Percentiles rank a stretch among this genome's conserved stretches.
Evolutionary conservation across 2,329 filamentous ascomycete genomes (phyloP).

Genomic region (Colletotrichum sublineola): DNA sequence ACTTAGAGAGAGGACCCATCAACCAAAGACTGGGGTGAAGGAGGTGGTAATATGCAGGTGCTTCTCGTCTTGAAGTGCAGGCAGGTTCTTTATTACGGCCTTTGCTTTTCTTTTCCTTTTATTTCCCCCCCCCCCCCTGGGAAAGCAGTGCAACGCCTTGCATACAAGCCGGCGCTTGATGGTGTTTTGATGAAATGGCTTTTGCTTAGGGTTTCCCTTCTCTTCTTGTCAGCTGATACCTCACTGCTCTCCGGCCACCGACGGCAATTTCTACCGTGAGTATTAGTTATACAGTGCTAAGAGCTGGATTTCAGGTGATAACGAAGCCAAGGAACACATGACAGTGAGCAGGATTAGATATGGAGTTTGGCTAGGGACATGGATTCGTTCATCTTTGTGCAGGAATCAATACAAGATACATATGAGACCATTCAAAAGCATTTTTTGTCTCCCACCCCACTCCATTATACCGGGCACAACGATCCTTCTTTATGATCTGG

Average conservation of each 20-base stretch:
- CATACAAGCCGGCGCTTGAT: conserved; percentile 3
- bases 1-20: conserved; percentile 54
- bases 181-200: background rate
- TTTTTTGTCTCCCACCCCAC: background rate
- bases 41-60: background rate
- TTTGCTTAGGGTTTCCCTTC: background rate
- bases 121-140: background rate
- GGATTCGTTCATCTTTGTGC: background rate
- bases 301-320: background rate
- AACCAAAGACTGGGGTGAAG: background rate
- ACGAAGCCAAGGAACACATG: background rate
- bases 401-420: background rate
- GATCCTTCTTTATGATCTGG: background rate
- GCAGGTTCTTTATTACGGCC: background rate
- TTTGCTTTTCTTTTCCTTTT: background rate
- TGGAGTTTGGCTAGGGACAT: background rate
- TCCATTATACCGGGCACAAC: background rate
- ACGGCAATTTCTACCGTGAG: too few relatives aligned
- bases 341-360: background rate
- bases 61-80: background rate
- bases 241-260: background rate
- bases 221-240: background rate
- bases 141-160: background rate
- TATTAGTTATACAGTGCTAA: background rate
- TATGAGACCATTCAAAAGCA: background rate